Base-by-base conservation (phyloP, 148 eudicot species). In the Fallopia convolvulus region DNA sequence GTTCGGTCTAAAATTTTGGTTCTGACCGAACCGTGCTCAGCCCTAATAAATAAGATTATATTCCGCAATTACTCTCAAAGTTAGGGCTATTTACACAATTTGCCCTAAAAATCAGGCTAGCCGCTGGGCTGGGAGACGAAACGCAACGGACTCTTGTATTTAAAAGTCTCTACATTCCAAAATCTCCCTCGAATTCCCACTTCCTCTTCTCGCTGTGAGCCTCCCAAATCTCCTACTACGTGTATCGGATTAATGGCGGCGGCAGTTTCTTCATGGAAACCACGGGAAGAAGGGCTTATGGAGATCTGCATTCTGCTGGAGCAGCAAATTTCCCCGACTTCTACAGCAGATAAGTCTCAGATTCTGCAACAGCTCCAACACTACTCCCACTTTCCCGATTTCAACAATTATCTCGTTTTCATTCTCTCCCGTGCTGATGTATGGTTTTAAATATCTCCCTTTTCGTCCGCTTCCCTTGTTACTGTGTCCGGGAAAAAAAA, bases 361-460 rank as follows among this genome's bases (percentile, higher is more conserved):
- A 90, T 93, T 80, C 89, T 88, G 90, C 91, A 90, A 81, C 92
- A 86, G 80, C 85, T 95, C 47, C 92, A 95, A 63, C 98, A 89
- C 83, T 95, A 88, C 78, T 88, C 99, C 73, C 93, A 88, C 81
- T 89, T 83, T 72, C 98, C 97, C 23, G 99, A 95, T 89, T 95
- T 95, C 85, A 93, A 95, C 80, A 95, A 93, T 75, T 95, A 95
- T 74, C 94, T 95, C 58, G 86, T 88, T 53, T 95, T 95, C 78
- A 91, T 95, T 63, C 82, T 95, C 48, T 84, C 93, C n/a, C 94
- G 86, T 32, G 97, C 97, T 13, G 90, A 95, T 84, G 98, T 95
- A 77, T 10, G 14, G 32, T 46, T 61, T 41, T 30, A 20, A 53
- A 52, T 74, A 18, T 78, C 79, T 75, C 6, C 42, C 3, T 33